Conservation (phyloP, 768 basidiomycete species). For the Lactarius psammicola region DNA sequence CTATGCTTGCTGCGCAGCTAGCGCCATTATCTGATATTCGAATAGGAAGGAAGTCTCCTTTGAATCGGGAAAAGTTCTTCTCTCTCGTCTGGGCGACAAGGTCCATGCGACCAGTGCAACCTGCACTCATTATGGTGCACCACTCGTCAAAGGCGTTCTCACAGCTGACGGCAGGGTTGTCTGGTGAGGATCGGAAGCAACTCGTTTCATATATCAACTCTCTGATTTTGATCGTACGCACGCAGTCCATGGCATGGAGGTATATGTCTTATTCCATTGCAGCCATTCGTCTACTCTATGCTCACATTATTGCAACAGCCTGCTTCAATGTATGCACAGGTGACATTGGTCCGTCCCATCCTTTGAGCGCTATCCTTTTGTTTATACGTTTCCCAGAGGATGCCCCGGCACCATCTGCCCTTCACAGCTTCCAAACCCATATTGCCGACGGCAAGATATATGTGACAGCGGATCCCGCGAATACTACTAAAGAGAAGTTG, state of each 20-base stretch:
- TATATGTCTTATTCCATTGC: conserved; percentile 34
- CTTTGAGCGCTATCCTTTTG: conserved; percentile 22
- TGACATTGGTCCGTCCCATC: conserved; percentile 58
- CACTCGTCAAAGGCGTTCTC: conserved; percentile 78
- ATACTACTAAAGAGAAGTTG: conserved; percentile 65
- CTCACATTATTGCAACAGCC: conserved; percentile 42
- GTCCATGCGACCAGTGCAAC: conserved; percentile 77
- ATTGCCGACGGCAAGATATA: conserved; percentile 70
- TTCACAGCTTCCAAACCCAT: conserved; percentile 74
- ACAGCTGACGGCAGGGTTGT: conserved; percentile 75
- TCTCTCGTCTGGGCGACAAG: conserved; percentile 73
- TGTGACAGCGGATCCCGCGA: conserved; percentile 66
- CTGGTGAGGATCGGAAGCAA: conserved; percentile 49
- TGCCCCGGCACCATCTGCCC: conserved; percentile 75
- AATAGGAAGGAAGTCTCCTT: conserved; percentile 81
- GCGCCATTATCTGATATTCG: conserved; percentile 1
- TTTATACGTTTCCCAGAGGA: conserved; percentile 56
- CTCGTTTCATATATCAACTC: background rate
- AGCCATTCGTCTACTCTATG: background rate
- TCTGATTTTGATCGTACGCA: conserved; percentile 8
- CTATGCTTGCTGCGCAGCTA: background rate
- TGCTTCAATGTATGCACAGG: conserved; percentile 87
- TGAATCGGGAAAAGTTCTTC: conserved; percentile 71
- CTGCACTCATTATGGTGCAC: conserved; percentile 93
- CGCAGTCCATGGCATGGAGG: conserved; percentile 86